Percentiles rank a stretch among this genome's conserved stretches.
These are phyloP conservation scores for Phellopilus nigrolimitatus DNA, from an alignment of 1,284 basidiomycete species.

Conservation along the genomic window DNA sequence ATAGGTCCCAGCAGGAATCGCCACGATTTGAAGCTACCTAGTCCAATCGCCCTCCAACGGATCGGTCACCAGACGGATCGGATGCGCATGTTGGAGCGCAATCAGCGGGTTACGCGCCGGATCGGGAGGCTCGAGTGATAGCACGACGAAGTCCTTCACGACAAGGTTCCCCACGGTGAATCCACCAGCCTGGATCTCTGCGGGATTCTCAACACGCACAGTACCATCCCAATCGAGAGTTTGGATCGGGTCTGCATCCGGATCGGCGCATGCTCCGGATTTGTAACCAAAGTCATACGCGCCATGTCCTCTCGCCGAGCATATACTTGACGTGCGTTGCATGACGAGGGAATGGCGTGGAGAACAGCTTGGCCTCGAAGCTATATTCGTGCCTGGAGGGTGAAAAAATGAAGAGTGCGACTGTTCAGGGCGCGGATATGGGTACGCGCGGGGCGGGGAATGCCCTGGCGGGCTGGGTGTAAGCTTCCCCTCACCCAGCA, in stretches of 20 bases:
- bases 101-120: slow-evolving; percentile 29
- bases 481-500: slow-evolving; percentile 38
- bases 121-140: slow-evolving; percentile 33
- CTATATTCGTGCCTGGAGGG: slow-evolving; percentile 17
- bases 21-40: background rate
- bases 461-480: slow-evolving; percentile 34
- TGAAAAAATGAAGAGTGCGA: slow-evolving; percentile 30
- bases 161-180: slow-evolving; percentile 24
- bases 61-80: slow-evolving; percentile 49
- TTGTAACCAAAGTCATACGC: no score
- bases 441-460: slow-evolving; percentile 28
- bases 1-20: background rate
- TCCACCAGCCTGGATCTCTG: slow-evolving; percentile 24
- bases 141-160: slow-evolving; percentile 51
- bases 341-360: no score
- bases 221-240: slow-evolving; percentile 33
- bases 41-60: slow-evolving; percentile 34
- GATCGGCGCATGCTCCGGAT: slow-evolving; percentile 13
- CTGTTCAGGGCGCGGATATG: slow-evolving; percentile 27
- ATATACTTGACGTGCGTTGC: background rate
- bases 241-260: slow-evolving; percentile 17
- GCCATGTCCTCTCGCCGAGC: no score
- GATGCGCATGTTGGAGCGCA: slow-evolving; percentile 38
- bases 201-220: slow-evolving; percentile 23
- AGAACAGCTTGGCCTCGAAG: no score